Conservation (phyloP, 495 filamentous ascomycete genomes). For the Penicillium riverlandense region DNA sequence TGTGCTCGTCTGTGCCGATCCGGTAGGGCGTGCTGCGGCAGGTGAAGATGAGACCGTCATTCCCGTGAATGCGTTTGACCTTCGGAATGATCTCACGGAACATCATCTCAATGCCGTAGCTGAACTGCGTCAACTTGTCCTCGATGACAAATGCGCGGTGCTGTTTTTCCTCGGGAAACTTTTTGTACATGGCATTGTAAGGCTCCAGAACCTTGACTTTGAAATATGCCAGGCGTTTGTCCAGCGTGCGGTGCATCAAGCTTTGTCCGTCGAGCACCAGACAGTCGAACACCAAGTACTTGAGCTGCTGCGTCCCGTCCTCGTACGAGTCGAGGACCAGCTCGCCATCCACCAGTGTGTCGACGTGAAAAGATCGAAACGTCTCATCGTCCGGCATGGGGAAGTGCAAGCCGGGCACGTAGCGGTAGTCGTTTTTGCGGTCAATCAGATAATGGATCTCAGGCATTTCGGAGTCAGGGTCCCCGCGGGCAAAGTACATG, state of each 20-base stretch:
- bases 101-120: constrained; percentile 86
- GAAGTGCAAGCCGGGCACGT: constrained; percentile 70
- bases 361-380: constrained; percentile 59
- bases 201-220: constrained; percentile 70
- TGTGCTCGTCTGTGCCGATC: constrained; percentile 84
- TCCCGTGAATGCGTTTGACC: constrained; percentile 69
- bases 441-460: constrained; percentile 83
- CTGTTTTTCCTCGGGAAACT: constrained; percentile 60
- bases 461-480: constrained; percentile 36
- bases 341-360: constrained; percentile 88
- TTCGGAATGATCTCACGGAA: constrained; percentile 76
- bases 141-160: constrained; percentile 73
- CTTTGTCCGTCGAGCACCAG: constrained; percentile 70
- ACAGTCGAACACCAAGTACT: constrained; percentile 90
- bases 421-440: constrained; percentile 94
- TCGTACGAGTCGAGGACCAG: constrained; percentile 70
- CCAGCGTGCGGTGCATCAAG: constrained; percentile 69
- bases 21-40: constrained; percentile 78
- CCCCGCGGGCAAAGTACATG: constrained; percentile 68
- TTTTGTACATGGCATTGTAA: constrained; percentile 61
- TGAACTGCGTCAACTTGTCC: constrained; percentile 79
- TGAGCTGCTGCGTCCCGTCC: constrained; percentile 57
- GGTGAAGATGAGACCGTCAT: constrained; percentile 95
- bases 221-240: constrained; percentile 86
- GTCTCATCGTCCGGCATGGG: constrained; percentile 55